Base-by-base conservation (phyloP, 140 eudicot genomes). In the Erigeron philadelphicus region DNA sequence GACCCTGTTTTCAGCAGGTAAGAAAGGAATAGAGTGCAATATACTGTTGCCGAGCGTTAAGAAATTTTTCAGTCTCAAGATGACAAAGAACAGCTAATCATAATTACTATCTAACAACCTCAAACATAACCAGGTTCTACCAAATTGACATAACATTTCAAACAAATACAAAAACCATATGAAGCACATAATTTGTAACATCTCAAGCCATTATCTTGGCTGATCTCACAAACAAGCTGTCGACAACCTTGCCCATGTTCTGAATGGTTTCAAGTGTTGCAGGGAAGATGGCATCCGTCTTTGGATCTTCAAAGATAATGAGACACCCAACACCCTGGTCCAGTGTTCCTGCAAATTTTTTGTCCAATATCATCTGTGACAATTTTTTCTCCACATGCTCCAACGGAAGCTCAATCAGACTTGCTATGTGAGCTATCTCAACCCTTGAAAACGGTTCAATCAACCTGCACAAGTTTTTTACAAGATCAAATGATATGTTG, bases 291-390 rank as follows among this genome's bases (percentile, higher is more conserved):
- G 87, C 95, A 77, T 91, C 97, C 0, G 95, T 76, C 77, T 91
- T 91, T 9, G 91, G 91, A 75, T 91, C 97, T 47, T 91, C 96
- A 35, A 91, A 91, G 18, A 91, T 84, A 6, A 86, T 78, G 11
- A 91, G 89, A 73, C 97, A 91, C 16, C 97, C 97, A 16, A 88
- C 96, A 17, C 97, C 97, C 57, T 91, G 97, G 64, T 91, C 97
- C 15, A 91, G 76, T 10, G 96, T 91, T 53, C 97, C 97, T 1
- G 94, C 96, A 79, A 91, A 91, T 79, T 88, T 88, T 77, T 91
- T 88, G 77, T 91, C 97, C 78, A 91, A 68, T 69, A 91, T 91
- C 97, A 91, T 88, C 76, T 88, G 97, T 17, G 97, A 91, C 72
- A 90, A 35, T 65, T 90, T 90, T 82, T 88, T 88, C 84, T 91